Base-by-base conservation (phyloP, 1,139 yeast genomes). In the Geotrichum fermentans region DNA sequence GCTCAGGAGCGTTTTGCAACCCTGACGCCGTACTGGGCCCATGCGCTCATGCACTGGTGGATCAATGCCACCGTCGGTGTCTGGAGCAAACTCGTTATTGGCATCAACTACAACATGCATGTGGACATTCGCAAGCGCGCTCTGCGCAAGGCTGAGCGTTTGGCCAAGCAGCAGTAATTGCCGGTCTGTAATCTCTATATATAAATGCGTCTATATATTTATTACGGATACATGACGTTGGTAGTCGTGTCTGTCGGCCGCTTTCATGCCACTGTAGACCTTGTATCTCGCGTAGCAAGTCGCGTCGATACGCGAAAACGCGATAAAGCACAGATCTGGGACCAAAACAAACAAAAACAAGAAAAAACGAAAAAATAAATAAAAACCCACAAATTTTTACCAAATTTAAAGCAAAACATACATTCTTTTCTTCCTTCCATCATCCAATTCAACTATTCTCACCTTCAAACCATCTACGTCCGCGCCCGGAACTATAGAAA, bases 1-100 rank as follows among this genome's bases (percentile, higher is more conserved):
- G 95, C 97, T 18, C 96, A 88, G 67, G 96, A 87, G 53, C 78
- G 96, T 59, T 88, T 67, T 60, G 95, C 82, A 30, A 88, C 97
- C 2, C 68, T 73, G 50, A 92, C 97, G 1, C 99, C 99, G 34
- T 94, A 74, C 74, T 89, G 96, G 90, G 68, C 88, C 2, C 99
- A 92, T 69, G 97, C 97, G 1, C 65, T 92, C 45, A 82, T 90
- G 83, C 96, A 92, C 66, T 90, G 87, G 76, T 75, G 73, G 55
- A 79, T 90, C 55, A 92, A 80, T 49, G 79, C 79, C 63, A 74
- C 88, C 14, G 82, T 87, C 44, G 97, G 97, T 28, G 89, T 85
- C 39, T 88, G 76, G 69, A 80, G 94, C 51, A 76, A 74, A 58
- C 41, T 83, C 29, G 95, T 86, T 37, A 84, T 84, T 61, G 61